Evolutionary conservation across 1,139 yeast genomes (phyloP).

Genomic region (Saccharomyces hybrid): DNA sequence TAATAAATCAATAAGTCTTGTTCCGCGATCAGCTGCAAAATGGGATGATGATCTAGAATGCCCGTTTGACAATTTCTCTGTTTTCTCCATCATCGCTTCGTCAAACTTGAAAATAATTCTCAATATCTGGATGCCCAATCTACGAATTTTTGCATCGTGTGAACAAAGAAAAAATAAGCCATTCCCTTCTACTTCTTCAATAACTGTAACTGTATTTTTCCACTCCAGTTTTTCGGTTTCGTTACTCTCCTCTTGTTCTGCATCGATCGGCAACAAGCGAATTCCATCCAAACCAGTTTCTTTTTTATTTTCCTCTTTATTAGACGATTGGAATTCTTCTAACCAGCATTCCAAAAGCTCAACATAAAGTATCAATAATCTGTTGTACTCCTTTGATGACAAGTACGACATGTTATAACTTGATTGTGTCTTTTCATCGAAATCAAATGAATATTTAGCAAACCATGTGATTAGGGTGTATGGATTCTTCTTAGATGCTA

Average conservation of each 20-base stretch:
- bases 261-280: constrained; percentile 24
- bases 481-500: constrained; percentile 67
- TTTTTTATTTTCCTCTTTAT: constrained; percentile 25
- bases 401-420: constrained; percentile 47
- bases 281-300: constrained; percentile 28
- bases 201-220: constrained; percentile 69
- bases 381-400: constrained; percentile 50
- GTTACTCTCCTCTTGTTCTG: constrained; percentile 32
- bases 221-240: constrained; percentile 65
- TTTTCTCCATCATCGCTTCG: constrained; percentile 57
- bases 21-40: constrained; percentile 71
- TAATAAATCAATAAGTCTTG: constrained; percentile 69
- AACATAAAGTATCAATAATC: constrained; percentile 60
- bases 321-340: constrained; percentile 42
- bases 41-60: constrained; percentile 54
- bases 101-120: constrained; percentile 79
- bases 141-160: constrained; percentile 69
- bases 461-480: constrained; percentile 61
- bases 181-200: constrained; percentile 93
- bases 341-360: constrained; percentile 80
- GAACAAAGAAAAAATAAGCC: constrained; percentile 88
- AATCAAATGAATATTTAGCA: constrained; percentile 73
- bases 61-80: constrained; percentile 25
- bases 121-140: constrained; percentile 65
- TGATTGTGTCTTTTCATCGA: constrained; percentile 52